phyloP scores from a whole-genome alignment of 2,329 filamentous ascomycete genomes.

The Pseudogymnoascus sp. region DNA sequence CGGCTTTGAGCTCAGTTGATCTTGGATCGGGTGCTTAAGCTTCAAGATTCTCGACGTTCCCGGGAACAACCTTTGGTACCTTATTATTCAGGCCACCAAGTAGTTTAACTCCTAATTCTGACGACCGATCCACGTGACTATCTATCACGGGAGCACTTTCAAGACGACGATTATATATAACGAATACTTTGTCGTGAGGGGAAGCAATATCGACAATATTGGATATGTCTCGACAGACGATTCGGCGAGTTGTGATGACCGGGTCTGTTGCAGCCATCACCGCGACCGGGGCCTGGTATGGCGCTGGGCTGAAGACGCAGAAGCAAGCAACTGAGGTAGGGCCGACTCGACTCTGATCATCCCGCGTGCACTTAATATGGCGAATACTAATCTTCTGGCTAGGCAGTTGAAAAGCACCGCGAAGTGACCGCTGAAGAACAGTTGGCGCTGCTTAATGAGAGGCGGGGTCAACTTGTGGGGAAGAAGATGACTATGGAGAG shows the following conservation, averaged over 20 bases:
- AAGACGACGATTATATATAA: neutral
- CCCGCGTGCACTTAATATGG: neutral
- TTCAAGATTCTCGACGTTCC: slow-evolving; percentile 8
- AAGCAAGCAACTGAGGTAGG: slow-evolving; percentile 46
- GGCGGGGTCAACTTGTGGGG: slow-evolving; percentile 41
- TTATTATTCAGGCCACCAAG: neutral
- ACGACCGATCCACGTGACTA: neutral
- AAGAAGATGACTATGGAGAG: slow-evolving; percentile 48
- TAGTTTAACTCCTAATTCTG: neutral
- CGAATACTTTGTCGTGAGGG: neutral
- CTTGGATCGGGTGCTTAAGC: slow-evolving; percentile 3
- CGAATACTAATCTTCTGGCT: slow-evolving; percentile 9
- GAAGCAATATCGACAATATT: neutral
- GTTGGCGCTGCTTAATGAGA: slow-evolving; percentile 46
- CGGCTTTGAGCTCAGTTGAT: slow-evolving; percentile 5
- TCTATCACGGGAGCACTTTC: neutral
- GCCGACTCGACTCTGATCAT: neutral
- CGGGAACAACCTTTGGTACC: neutral
- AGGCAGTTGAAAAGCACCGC: slow-evolving; percentile 40
- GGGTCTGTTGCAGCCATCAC: slow-evolving; percentile 49
- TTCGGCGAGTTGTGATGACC: slow-evolving; percentile 47
- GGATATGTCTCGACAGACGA: slow-evolving; percentile 22
- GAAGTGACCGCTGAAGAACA: slow-evolving; percentile 47
- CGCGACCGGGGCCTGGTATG: slow-evolving; percentile 51
- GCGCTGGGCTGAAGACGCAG: slow-evolving; percentile 50